Evolutionary conservation across 2,329 filamentous ascomycete genomes (phyloP).

Genomic region (Berkeleyomyces rouxiae): DNA sequence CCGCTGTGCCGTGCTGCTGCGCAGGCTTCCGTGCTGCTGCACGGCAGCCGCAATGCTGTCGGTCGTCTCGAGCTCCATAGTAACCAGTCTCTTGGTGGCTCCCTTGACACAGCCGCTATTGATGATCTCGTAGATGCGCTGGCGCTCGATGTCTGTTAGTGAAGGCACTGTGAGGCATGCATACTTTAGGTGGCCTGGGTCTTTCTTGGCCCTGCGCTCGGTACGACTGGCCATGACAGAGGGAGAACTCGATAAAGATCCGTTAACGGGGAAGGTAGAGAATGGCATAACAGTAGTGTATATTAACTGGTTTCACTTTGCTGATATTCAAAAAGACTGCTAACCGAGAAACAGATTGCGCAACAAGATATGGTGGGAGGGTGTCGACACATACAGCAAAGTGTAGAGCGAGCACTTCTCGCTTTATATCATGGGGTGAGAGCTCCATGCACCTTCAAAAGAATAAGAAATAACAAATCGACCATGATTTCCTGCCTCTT

Average conservation of each 20-base stretch:
- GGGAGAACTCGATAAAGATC: background rate
- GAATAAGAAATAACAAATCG: no score
- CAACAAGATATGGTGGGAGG: no score
- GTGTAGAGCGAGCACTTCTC: no score
- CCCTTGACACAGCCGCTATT: constrained; percentile 4
- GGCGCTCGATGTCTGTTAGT: constrained; percentile 8
- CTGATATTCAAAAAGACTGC: no score
- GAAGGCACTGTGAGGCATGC: constrained; percentile 7
- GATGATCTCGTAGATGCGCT: constrained; percentile 7
- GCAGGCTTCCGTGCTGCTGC: background rate
- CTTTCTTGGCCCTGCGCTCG: constrained; percentile 3
- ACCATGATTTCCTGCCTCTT: no score
- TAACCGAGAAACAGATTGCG: no score
- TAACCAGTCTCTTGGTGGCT: background rate
- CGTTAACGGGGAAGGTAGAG: background rate
- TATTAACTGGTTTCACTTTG: background rate
- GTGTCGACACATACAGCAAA: no score
- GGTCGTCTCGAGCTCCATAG: constrained; percentile 5
- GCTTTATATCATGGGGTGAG: no score
- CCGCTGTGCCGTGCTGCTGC: background rate
- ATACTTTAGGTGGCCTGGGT: constrained; percentile 10
- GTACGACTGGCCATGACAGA: background rate
- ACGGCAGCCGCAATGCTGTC: background rate
- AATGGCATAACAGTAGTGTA: background rate
- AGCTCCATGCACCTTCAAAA: no score